Evolutionary conservation across 2,329 filamentous ascomycete genomes (phyloP), one percentile per base, ranked within the genome.

Genomic region (Xylariaceae sp.): DNA sequence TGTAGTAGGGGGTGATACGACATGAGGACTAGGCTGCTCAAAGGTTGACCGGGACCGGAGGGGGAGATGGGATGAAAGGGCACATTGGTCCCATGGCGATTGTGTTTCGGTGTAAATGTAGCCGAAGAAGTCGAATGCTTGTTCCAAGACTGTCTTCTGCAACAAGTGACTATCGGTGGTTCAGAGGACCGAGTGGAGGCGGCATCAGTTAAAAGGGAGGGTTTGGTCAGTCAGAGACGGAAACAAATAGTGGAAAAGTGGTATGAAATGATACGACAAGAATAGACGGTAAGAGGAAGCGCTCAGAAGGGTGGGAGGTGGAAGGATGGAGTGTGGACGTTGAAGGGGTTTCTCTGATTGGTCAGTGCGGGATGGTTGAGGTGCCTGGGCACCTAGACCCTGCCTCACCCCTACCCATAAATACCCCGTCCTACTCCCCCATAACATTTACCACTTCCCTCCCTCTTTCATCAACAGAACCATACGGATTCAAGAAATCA

Each of bases 381-480:
- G 38, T 39, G 37, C 35, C 31, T 34, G 46, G 47, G 46, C 41
- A 40, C 28, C 31, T 17, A 30, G 39, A 44, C 49, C 46, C 52
- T 54, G 43, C 46, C 49, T 53, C 40, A 40, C 48, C 39, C 41
- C 40, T 49, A 41, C 41, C 49, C 45, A 56, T 57, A 57, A 57
- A 55, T n/a, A 51, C 24, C 47, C 50, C 46, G 42, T 30, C 37
- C 36, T 44, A 38, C 41, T 47, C 48, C 48, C 45, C 44, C 40
- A 44, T 42, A 35, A 35, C 51, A 30, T 47, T 46, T 46, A 41
- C 39, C 45, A 37, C 40, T 29, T 31, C 42, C 38, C 41, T 38
- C 38, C 44, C 51, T 45, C 36, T 41, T 43, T 45, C 23, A 40
- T 32, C 39, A 45, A 37, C 35, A 36, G 24, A 35, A 46, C 13